phyloP scores from a whole-genome alignment of 805 yeast species.

The Grigorovia transvaalensis region DNA sequence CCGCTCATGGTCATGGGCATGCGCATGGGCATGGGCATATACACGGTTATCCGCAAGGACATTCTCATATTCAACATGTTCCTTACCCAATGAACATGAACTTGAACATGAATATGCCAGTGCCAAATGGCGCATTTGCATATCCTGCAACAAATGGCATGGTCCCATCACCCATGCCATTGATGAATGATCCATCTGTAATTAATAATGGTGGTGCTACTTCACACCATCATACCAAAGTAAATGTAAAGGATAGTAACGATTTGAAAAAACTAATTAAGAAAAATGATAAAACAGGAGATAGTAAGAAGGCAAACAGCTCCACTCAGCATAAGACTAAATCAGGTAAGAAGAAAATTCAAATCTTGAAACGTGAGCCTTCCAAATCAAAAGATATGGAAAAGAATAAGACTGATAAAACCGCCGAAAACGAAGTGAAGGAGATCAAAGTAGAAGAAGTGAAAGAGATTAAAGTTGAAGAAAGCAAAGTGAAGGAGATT shows the following conservation, averaged over 20 bases:
- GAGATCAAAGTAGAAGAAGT: no score
- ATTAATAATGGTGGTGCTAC: not conserved
- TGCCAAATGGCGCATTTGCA: conserved; percentile 4
- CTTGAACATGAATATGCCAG: conserved; percentile 10
- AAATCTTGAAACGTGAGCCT: not conserved
- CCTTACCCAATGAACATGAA: conserved; percentile 2
- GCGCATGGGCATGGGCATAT: not conserved
- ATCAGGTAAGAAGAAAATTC: not conserved
- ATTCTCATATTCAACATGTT: conserved; percentile 7
- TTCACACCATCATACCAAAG: not conserved
- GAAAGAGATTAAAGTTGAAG: not conserved
- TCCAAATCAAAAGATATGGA: not conserved
- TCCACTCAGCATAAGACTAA: not conserved
- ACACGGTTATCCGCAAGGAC: not conserved
- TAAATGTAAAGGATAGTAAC: conserved; percentile 8
- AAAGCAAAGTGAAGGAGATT: not conserved
- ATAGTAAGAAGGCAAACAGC: not conserved
- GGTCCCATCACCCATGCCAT: conserved; percentile 6
- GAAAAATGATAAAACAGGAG: not conserved
- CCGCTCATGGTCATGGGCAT: not conserved
- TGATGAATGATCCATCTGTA: not conserved
- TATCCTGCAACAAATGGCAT: conserved; percentile 1
- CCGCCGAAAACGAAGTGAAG: no score
- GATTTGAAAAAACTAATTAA: conserved; percentile 8
- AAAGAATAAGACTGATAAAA: not conserved